A percentile compares a stretch with the other conserved stretches of the same genome.
These are phyloP conservation scores for Schwanniomyces etchellsii DNA, from an alignment of 1,139 yeast species.

Conservation along the genomic window DNA sequence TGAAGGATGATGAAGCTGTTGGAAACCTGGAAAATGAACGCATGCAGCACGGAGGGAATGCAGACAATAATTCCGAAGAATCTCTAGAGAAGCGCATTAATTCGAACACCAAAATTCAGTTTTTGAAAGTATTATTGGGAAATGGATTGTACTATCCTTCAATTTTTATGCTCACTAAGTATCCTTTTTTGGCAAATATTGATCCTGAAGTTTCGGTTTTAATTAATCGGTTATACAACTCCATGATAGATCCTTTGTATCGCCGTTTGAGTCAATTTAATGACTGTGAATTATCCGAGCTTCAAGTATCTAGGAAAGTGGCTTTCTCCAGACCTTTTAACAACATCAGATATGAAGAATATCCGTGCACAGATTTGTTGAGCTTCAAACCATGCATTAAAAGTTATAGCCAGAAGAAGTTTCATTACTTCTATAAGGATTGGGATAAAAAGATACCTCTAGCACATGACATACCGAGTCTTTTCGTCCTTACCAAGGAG, in stretches of 20 bases:
- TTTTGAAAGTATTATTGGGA: slow-evolving; percentile 51
- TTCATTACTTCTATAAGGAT: slow-evolving; percentile 44
- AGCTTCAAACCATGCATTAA: slow-evolving; percentile 29
- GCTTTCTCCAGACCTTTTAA: slow-evolving; percentile 29
- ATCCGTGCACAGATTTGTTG: slow-evolving; percentile 12
- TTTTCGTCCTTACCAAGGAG: slow-evolving; percentile 43
- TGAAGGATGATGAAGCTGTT: slow-evolving; percentile 61
- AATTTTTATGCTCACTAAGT: slow-evolving; percentile 50
- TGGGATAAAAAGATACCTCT: slow-evolving; percentile 44
- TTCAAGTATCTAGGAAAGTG: slow-evolving; percentile 19
- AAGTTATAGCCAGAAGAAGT: slow-evolving; percentile 24
- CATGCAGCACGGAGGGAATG: slow-evolving; percentile 12
- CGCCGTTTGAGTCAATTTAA: slow-evolving; percentile 12
- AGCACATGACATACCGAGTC: slow-evolving; percentile 33
- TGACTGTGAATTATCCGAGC: slow-evolving; percentile 13
- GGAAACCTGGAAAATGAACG: slow-evolving; percentile 37
- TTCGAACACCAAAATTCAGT: slow-evolving; percentile 25
- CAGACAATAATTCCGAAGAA: slow-evolving; percentile 7
- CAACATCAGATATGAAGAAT: slow-evolving; percentile 24
- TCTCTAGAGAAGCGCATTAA: slow-evolving; percentile 11
- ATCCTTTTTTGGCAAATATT: slow-evolving; percentile 58
- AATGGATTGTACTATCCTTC: slow-evolving; percentile 66
- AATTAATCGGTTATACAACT: slow-evolving; percentile 45
- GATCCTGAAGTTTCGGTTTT: slow-evolving; percentile 48
- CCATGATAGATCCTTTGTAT: slow-evolving; percentile 49